Percentiles rank a stretch among this genome's conserved stretches.
These are phyloP conservation scores for Sugiyamaella marilandica DNA, from an alignment of 805 yeast genomes.

Conservation along the genomic window DNA sequence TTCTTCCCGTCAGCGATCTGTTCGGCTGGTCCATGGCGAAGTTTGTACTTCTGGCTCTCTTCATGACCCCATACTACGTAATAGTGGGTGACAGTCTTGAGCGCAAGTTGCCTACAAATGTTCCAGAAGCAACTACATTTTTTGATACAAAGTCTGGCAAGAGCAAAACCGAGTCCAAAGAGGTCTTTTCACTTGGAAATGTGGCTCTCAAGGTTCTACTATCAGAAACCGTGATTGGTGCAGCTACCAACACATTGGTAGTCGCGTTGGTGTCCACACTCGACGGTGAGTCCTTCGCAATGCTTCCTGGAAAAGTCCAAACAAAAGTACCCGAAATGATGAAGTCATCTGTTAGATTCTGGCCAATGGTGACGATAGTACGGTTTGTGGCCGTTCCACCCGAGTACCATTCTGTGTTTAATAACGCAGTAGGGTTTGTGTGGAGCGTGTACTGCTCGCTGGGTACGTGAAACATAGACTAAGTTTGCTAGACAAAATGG, in stretches of 20 bases:
- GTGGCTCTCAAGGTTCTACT: slow-evolving; percentile 7
- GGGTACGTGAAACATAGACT: not conserved
- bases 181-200: slow-evolving; percentile 9
- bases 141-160: not conserved
- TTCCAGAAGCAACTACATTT: not conserved
- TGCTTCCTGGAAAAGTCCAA: slow-evolving; percentile 1
- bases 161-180: not conserved
- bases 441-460: slow-evolving; percentile 11
- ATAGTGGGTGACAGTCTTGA: not conserved
- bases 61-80: slow-evolving; percentile 5
- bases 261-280: slow-evolving; percentile 1
- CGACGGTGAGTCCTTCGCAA: slow-evolving; percentile 5
- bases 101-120: not conserved
- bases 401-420: slow-evolving; percentile 5
- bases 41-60: not conserved
- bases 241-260: slow-evolving; percentile 6
- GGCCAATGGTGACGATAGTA: slow-evolving; percentile 11
- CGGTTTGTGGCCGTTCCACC: slow-evolving; percentile 10
- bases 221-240: slow-evolving; percentile 8
- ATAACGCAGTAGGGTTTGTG: slow-evolving; percentile 8
- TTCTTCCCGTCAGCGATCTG: not conserved
- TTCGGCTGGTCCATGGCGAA: not conserved
- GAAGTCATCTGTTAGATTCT: slow-evolving; percentile 7
- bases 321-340: slow-evolving; percentile 9
- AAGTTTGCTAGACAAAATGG: no score